Percentiles rank a stretch among this genome's conserved stretches.
These are phyloP conservation scores for Sphagnum fallax DNA, from an alignment of 228 moss, liverwort and hornwort species.

Conservation along the genomic window DNA sequence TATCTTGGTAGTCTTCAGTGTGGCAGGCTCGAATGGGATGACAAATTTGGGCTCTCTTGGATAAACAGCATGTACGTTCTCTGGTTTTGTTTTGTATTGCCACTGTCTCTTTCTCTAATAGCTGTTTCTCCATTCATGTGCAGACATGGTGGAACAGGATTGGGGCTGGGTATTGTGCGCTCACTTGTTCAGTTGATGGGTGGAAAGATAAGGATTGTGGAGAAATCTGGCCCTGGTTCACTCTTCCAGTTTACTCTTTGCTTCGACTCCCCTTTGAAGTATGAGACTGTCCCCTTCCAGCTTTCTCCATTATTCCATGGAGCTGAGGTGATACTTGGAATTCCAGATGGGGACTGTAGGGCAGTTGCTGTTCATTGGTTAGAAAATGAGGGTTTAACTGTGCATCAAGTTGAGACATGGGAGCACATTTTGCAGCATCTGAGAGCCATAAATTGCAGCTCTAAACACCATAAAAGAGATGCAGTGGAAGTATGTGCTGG, in stretches of 20 bases:
- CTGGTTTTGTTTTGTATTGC: neutral
- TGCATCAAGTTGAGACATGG: slow-evolving; percentile 53
- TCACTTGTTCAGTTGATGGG: slow-evolving; percentile 73
- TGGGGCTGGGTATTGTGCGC: slow-evolving; percentile 71
- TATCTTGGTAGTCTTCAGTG: too few relatives aligned
- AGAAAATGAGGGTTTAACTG: slow-evolving; percentile 45
- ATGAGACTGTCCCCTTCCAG: slow-evolving; percentile 21
- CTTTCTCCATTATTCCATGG: slow-evolving; percentile 34
- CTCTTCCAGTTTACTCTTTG: slow-evolving; percentile 63
- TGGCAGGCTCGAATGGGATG: too few relatives aligned
- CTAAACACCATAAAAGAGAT: slow-evolving; percentile 9
- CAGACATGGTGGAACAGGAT: slow-evolving; percentile 79
- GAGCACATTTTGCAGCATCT: slow-evolving; percentile 51
- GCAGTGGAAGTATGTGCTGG: slow-evolving; percentile 2
- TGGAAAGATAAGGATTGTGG: slow-evolving; percentile 62
- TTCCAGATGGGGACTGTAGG: slow-evolving; percentile 60
- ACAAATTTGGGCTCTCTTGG: too few relatives aligned
- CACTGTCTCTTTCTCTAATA: neutral
- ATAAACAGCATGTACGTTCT: too few relatives aligned
- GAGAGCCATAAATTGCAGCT: slow-evolving; percentile 29
- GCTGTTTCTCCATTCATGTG: neutral
- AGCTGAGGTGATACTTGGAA: slow-evolving; percentile 54
- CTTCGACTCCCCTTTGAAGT: slow-evolving; percentile 40
- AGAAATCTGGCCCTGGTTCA: slow-evolving; percentile 55
- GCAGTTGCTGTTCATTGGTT: slow-evolving; percentile 56